Evolutionary conservation across 805 yeast species (phyloP), one percentile per base, ranked within the genome.

Genomic region (Metschnikowia baotianmanensis): DNA sequence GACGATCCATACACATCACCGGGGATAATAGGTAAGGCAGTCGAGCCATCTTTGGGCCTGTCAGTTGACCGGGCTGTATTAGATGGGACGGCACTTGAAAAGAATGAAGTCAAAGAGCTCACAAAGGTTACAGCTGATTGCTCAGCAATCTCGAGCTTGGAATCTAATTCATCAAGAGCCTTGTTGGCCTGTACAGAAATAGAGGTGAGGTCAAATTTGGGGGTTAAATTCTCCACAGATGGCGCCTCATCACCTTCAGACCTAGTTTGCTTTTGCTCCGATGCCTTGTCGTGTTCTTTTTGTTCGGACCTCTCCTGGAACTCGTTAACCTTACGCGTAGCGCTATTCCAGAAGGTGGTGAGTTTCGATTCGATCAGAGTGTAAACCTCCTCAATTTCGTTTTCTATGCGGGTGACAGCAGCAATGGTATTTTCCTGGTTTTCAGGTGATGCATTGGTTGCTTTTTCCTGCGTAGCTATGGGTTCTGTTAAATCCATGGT

Each of bases 101-200:
- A 67, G 44, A 80, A 74, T 6, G 77, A 71, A n/a, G 86, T 76
- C 41, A 84, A 67, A 53, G 72, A 78, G 29, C 65, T 59, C 13
- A 80, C 77, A 52, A 76, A 80, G n/a, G 67, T 67, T 1, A 82
- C 76, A 0, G 95, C 90, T 23, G 72, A 62, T 37, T 74, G 76
- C 58, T 90, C 96, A 6, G 87, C 80, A 38, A 70, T 69, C 51
- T 86, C 96, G 33, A 90, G 68, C 50, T 80, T 48, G 7, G 76
- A 65, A 59, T 89, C 97, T 45, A 90, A 70, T 6, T 77, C 75
- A 47, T 86, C 90, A 36, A 89, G 67, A 37, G 70, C 71, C 26
- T 76, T 78, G 33, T 71, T 72, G 50, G 84, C 87, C 40, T 55
- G 66, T 4, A 33, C 30, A n/a, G 59, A 45, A 23, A 63, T 45